Conservation (phyloP, 345 rosid species). For the Kandelia obovata region DNA sequence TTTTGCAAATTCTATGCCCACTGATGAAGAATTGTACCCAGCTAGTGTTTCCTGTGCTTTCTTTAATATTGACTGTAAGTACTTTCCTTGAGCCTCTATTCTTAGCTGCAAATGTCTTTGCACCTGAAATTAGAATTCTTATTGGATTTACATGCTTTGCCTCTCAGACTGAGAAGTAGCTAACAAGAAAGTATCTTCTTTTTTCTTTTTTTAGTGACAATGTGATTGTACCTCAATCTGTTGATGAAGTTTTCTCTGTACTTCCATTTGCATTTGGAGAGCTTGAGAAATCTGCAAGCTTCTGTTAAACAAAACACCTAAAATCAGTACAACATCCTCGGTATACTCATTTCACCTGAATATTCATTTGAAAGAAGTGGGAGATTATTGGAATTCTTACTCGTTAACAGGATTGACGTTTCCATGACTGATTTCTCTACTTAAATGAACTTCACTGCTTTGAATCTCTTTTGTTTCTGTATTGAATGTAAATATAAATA, state of each 20-base stretch:
- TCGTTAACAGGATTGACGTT: conserved; percentile 41
- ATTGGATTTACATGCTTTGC: conserved; percentile 7
- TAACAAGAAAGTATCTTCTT: background rate
- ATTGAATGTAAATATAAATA: conserved; percentile 15
- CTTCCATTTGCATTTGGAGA: conserved; percentile 89
- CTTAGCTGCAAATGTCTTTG: conserved; percentile 91
- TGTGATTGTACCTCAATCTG: conserved; percentile 70
- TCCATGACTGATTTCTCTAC: conserved; percentile 32
- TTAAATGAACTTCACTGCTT: conserved; percentile 27
- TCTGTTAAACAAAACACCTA: conserved; percentile 38
- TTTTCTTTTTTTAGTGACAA: conserved; percentile 9
- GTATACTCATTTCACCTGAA: conserved; percentile 11
- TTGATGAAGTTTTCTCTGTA: conserved; percentile 82
- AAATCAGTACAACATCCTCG: conserved; percentile 7
- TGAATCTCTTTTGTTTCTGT: conserved; percentile 50
- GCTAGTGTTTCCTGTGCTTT: conserved; percentile 91
- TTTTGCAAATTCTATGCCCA: conserved; percentile 61
- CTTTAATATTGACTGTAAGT: conserved; percentile 69
- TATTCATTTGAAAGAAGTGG: conserved; percentile 2
- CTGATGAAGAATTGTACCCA: conserved; percentile 57
- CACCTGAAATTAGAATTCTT: conserved; percentile 47
- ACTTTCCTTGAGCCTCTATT: conserved; percentile 97
- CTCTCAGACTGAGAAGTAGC: conserved; percentile 6
- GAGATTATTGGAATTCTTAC: conserved; percentile 41
- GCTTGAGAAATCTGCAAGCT: conserved; percentile 72